A percentile compares a stretch with the other conserved stretches of the same genome.
Conservation (phyloP, 768 basidiomycete genomes). For the Tricholoma terreum region DNA sequence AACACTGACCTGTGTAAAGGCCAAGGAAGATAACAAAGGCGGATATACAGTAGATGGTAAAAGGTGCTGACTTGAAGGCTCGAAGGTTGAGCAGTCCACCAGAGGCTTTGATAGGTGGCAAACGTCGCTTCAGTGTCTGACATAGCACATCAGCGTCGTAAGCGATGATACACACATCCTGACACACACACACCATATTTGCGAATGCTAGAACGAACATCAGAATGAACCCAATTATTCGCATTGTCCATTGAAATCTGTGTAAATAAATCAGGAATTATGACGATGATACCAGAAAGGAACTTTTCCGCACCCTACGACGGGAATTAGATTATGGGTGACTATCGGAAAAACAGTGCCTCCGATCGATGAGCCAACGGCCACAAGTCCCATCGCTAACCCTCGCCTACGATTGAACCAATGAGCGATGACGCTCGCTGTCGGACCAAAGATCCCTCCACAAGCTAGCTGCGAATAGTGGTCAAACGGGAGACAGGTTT, state of each 20-base stretch:
- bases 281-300: neutral
- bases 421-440: neutral
- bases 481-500: neutral
- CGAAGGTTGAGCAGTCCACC: constrained; percentile 58
- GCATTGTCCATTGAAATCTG: constrained; percentile 79
- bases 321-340: constrained; percentile 51
- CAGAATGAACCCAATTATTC: constrained; percentile 65
- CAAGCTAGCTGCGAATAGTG: neutral
- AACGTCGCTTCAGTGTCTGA: constrained; percentile 45
- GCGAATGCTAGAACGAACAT: constrained; percentile 47
- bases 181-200: constrained; percentile 47
- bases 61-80: constrained; percentile 52
- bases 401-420: constrained; percentile 1
- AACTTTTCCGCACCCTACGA: constrained; percentile 33
- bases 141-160: neutral
- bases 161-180: neutral
- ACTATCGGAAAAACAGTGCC: constrained; percentile 67
- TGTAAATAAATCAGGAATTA: neutral
- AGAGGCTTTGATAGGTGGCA: constrained; percentile 49
- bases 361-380: constrained; percentile 66
- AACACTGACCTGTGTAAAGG: constrained; percentile 60
- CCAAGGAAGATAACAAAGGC: constrained; percentile 61
- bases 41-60: constrained; percentile 54
- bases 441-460: constrained; percentile 3
- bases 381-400: constrained; percentile 61